Evolutionary conservation across 2,329 filamentous ascomycete genomes (phyloP), one percentile per base, ranked within the genome.

Genomic region (Stromatinia cepivora): DNA sequence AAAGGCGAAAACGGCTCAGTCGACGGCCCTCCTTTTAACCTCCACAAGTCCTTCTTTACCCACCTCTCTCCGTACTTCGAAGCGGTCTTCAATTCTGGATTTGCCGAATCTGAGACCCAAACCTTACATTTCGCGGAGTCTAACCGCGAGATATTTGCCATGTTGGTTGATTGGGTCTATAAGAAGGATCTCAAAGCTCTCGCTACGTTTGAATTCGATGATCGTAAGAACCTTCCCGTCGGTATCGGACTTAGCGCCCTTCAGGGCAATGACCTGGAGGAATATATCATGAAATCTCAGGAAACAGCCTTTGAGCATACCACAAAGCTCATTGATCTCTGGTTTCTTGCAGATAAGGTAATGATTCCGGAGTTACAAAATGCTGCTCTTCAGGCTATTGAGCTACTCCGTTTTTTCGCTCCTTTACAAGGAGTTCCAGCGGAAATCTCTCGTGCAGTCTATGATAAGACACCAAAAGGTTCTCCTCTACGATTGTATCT

Each of bases 31-130:
- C 39, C 56, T 22, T 52, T 61, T 6, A 25, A 28, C 25, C 15
- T 67, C 3, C 65, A 70, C 46, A 69, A 70, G 20, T 42, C 36
- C 0, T 69, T 69, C 20, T 31, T 71, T 5, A 34, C 36, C 17
- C 36, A 65, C 10, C 17, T 61, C 6, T 70, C 70, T 0, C 65
- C 65, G 0, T 70, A 54, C 56, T 71, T 71, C 17, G 61, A 53
- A 4, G 69, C 70, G 6, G 62, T 42, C 3, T 69, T 69, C 28
- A 56, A 69, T 15, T 62, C 69, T 4, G 25, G 17, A 3, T 69
- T 69, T 39, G n/a, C 48, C 5, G 69, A 71, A 25, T 70, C 53
- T 1, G 20, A 63, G 7, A 69, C 48, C 2, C 67, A 70, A 20
- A 50, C 31, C 17, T 31, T 67, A 1, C 22, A 63, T 9, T 63